Evolutionary conservation across 2,329 filamentous ascomycete species (phyloP).

Genomic region (Pseudocercospora cruenta): DNA sequence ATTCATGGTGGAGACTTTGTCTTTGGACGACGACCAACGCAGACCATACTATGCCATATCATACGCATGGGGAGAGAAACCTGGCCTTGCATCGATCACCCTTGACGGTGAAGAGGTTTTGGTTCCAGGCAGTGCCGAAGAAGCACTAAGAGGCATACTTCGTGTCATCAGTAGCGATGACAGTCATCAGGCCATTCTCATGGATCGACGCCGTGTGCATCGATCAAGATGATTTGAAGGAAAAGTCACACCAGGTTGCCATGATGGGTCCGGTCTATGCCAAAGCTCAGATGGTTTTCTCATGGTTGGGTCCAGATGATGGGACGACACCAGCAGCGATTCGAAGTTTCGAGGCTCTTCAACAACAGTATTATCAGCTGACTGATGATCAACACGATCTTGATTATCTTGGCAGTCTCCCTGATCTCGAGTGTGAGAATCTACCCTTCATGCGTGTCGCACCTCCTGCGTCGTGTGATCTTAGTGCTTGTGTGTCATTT

Average conservation of each 20-base stretch:
- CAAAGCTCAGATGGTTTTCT: background rate
- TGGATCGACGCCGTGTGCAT: constrained; percentile 9
- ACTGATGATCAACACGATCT: background rate
- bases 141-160: constrained; percentile 7
- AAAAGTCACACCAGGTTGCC: background rate
- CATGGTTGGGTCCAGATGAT: constrained; percentile 3
- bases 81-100: background rate
- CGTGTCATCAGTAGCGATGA: background rate
- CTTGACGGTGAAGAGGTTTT: constrained; percentile 1
- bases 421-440: background rate
- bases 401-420: background rate
- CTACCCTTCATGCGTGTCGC: background rate
- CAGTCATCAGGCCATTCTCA: background rate
- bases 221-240: background rate
- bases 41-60: constrained; percentile 7
- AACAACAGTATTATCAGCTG: background rate
- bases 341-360: background rate
- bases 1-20: background rate
- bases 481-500: background rate
- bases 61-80: constrained; percentile 10
- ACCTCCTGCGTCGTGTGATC: background rate
- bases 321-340: background rate
- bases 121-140: constrained; percentile 8
- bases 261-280: background rate
- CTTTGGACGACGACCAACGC: background rate